phyloP scores from a whole-genome alignment of 108 stramenopile genomes.

The Discostella stelligeroides region DNA sequence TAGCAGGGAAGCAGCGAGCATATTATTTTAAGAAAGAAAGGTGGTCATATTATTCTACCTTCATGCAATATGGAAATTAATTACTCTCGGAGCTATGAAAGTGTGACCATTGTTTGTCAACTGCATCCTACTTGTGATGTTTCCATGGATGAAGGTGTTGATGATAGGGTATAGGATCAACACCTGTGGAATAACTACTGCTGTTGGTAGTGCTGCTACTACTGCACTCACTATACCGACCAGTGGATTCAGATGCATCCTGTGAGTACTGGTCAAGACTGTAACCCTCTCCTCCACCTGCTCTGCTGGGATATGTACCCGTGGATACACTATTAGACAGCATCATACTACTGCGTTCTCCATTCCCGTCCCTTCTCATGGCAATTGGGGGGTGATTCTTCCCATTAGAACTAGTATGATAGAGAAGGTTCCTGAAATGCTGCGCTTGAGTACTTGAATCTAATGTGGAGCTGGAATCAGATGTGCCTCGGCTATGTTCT shows the following conservation, averaged over 20 bases:
- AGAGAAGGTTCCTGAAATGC: neutral
- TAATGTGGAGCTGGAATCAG: constrained; percentile 22
- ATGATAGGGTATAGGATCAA: neutral
- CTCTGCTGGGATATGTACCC: constrained; percentile 17
- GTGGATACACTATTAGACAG: constrained; percentile 17
- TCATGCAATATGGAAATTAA: neutral
- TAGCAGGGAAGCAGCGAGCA: too few species aligned
- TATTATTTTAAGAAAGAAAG: too few species aligned
- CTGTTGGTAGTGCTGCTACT: constrained; percentile 17
- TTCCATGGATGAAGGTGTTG: constrained; percentile 17
- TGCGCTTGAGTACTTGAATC: constrained; percentile 25
- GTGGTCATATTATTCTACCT: too few species aligned
- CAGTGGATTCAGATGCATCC: constrained; percentile 35
- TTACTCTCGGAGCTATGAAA: constrained; percentile 15
- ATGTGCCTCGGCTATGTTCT: constrained; percentile 8
- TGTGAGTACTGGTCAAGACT: constrained; percentile 47
- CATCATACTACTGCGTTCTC: constrained; percentile 6
- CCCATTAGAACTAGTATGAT: constrained; percentile 8
- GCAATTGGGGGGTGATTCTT: constrained; percentile 10
- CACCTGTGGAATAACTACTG: constrained; percentile 22
- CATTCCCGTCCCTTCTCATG: constrained; percentile 8
- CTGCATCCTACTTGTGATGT: constrained; percentile 17
- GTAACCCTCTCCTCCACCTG: constrained; percentile 27
- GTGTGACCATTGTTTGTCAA: constrained; percentile 26
- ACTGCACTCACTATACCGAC: constrained; percentile 32